Percentiles rank a stretch among this genome's conserved stretches.
Conservation (phyloP, 1,284 basidiomycete species). For the Melampsora abietis-canadensis region DNA sequence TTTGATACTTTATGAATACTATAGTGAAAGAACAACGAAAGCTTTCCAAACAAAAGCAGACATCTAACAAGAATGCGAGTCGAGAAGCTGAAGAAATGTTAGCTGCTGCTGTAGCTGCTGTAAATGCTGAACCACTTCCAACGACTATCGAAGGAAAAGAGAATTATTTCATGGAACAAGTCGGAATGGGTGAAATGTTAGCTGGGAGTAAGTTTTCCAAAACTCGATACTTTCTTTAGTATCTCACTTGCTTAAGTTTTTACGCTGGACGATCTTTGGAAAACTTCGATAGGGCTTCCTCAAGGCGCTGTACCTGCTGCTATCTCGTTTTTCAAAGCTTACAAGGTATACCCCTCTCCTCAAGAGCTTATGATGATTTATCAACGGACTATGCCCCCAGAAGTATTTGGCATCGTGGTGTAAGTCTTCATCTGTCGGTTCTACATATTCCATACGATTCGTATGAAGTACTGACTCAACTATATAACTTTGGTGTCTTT, state of each 20-base stretch:
- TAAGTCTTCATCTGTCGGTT: conserved; percentile 45
- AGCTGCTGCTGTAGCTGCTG: conserved; percentile 25
- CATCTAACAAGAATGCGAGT: conserved; percentile 13
- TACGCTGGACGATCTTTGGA: neutral
- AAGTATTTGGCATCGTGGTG: conserved; percentile 53
- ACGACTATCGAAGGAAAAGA: conserved; percentile 34
- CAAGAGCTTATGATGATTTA: conserved; percentile 54
- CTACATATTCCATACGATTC: neutral
- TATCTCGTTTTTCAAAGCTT: conserved; percentile 52
- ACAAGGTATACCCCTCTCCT: conserved; percentile 53
- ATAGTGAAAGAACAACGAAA: conserved; percentile 37
- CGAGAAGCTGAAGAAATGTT: conserved; percentile 29
- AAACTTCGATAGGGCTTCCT: conserved; percentile 48
- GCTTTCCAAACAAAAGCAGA: conserved; percentile 30
- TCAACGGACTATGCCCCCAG: conserved; percentile 53
- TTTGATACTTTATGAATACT: neutral
- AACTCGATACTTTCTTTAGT: neutral
- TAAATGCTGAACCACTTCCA: conserved; percentile 34
- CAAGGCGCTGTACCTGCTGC: conserved; percentile 51
- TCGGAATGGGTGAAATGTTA: conserved; percentile 52
- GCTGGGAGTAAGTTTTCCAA: conserved; percentile 16
- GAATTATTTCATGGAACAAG: conserved; percentile 52
- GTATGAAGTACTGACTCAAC: neutral
- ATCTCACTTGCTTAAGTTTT: neutral
- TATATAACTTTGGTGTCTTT: neutral